Conservation (phyloP, 129 eudicot species). For the Escallonia rubra region DNA sequence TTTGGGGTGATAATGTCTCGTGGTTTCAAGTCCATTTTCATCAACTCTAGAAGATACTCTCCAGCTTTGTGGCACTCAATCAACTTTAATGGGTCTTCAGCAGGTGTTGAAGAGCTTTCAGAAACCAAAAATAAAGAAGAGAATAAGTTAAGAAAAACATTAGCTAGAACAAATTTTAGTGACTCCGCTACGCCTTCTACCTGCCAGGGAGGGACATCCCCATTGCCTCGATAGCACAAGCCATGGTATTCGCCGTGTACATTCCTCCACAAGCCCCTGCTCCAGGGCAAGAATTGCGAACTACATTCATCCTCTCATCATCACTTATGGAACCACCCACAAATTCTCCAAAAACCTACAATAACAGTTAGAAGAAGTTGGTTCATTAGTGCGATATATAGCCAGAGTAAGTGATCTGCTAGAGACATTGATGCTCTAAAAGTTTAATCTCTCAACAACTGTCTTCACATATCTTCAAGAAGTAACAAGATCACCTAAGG, state of each 20-base stretch:
- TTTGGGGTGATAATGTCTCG: constrained; percentile 80
- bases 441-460: no score
- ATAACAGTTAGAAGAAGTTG: neutral
- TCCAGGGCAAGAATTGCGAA: constrained; percentile 93
- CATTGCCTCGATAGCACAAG: constrained; percentile 95
- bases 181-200: constrained; percentile 21
- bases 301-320: constrained; percentile 71
- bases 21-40: constrained; percentile 94
- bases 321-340: constrained; percentile 84
- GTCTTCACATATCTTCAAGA: no score
- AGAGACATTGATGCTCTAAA: no score
- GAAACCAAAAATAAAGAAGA: neutral
- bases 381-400: no score
- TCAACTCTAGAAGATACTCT: constrained; percentile 70
- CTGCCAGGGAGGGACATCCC: constrained; percentile 99
- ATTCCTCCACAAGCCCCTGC: constrained; percentile 99
- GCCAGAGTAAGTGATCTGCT: no score
- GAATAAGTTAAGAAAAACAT: neutral
- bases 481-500: no score
- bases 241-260: constrained; percentile 96
- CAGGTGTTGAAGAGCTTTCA: constrained; percentile 93
- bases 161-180: no score
- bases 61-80: constrained; percentile 96
- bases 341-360: constrained; percentile 87
- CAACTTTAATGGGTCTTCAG: constrained; percentile 93